Evolutionary conservation across 306 rosid species (phyloP).

Genomic region (Lagenaria siceraria): DNA sequence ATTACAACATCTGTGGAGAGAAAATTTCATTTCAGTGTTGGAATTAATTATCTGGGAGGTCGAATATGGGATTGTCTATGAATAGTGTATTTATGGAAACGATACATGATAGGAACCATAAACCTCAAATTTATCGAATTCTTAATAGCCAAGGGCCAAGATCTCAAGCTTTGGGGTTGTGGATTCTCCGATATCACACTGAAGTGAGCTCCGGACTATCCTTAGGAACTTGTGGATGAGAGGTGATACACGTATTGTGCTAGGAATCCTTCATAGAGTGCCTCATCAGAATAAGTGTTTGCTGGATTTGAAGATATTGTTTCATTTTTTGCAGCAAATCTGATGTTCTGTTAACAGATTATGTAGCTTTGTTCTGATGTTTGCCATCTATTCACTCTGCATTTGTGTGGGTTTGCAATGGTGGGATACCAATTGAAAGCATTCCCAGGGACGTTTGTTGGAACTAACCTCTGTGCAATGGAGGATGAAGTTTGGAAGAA

Average conservation of each 20-base stretch:
- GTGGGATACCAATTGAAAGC: background rate
- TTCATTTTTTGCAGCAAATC: background rate
- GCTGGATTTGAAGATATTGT: background rate
- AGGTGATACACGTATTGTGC: constrained; percentile 38
- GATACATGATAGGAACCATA: background rate
- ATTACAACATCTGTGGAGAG: constrained; percentile 44
- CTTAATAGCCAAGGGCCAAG: background rate
- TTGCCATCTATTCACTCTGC: background rate
- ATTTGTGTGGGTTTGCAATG: background rate
- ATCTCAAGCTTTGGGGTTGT: background rate
- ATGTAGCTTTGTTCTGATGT: background rate
- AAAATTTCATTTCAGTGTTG: constrained; percentile 35
- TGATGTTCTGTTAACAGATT: background rate
- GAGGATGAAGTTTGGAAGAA: background rate
- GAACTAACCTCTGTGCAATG: background rate
- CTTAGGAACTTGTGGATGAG: constrained; percentile 14
- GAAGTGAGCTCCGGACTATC: constrained; percentile 28
- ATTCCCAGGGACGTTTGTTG: background rate
- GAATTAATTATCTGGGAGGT: constrained; percentile 48
- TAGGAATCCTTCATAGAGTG: constrained; percentile 43
- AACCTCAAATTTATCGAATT: background rate
- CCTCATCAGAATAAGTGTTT: constrained; percentile 27
- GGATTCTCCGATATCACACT: constrained; percentile 10
- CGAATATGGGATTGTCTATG: constrained; percentile 23
- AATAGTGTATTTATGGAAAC: background rate